phyloP scores from a whole-genome alignment of 306 rosid species.

The Cucurbita ficifolia region DNA sequence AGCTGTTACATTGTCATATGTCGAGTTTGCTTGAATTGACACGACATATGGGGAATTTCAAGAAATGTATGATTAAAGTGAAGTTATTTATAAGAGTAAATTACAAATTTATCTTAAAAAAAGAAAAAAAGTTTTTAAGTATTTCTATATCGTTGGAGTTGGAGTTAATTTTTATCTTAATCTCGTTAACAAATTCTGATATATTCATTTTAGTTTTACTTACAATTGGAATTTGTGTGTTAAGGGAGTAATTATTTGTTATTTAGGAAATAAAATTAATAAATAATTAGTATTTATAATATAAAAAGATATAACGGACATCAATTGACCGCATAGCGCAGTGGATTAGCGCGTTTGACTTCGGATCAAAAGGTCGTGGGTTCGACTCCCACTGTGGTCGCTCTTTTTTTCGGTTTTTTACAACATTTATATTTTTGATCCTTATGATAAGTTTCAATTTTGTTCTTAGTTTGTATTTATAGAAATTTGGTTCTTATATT shows the following conservation, averaged over 20 bases:
- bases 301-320: rapidly evolving
- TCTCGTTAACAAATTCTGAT: too few relatives aligned
- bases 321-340: constrained; percentile 1
- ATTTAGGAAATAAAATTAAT: background rate
- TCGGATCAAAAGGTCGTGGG: constrained; percentile 15
- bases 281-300: background rate
- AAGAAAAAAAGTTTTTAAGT: too few relatives aligned
- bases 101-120: background rate
- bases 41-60: background rate
- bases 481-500: background rate
- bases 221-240: background rate
- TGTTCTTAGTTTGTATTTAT: too few relatives aligned
- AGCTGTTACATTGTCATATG: background rate
- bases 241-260: background rate
- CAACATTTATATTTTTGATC: too few relatives aligned
- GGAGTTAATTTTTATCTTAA: too few relatives aligned
- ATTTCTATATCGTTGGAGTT: too few relatives aligned
- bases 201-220: too few relatives aligned
- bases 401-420: background rate
- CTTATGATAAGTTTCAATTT: too few relatives aligned
- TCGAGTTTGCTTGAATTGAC: background rate
- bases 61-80: background rate
- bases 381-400: constrained; percentile 12
- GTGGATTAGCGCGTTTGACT: constrained; percentile 11
- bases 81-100: background rate